Conservation (phyloP, 768 basidiomycete species). For the Macrocybe gigantea region DNA sequence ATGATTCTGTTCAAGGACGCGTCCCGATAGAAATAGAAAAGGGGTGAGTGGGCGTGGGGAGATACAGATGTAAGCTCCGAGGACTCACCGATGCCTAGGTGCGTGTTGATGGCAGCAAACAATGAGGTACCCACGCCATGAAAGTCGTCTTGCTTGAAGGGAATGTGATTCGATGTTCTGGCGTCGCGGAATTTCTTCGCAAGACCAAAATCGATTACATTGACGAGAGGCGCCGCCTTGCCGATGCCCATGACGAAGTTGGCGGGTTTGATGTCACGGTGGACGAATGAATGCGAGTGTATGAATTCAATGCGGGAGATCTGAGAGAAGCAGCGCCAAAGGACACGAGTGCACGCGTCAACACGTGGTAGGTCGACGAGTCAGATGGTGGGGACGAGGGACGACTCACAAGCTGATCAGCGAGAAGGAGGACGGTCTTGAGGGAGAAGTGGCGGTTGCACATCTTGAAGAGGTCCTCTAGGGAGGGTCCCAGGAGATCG, state of each 20-base stretch:
- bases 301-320: slow-evolving; percentile 96
- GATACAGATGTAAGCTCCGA: slow-evolving; percentile 1
- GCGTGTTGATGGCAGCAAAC: slow-evolving; percentile 71
- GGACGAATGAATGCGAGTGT: slow-evolving; percentile 90
- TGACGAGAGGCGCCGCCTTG: slow-evolving; percentile 60
- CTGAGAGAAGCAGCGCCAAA: slow-evolving; percentile 32
- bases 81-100: slow-evolving; percentile 64
- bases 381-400: slow-evolving; percentile 15
- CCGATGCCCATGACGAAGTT: slow-evolving; percentile 94
- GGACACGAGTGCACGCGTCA: slow-evolving; percentile 4
- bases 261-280: slow-evolving; percentile 97
- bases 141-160: slow-evolving; percentile 67
- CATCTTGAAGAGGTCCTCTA: slow-evolving; percentile 84
- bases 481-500: slow-evolving; percentile 87
- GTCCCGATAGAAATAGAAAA: not conserved
- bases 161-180: slow-evolving; percentile 58
- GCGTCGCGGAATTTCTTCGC: slow-evolving; percentile 74
- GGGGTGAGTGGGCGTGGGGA: slow-evolving; percentile 2
- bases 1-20: slow-evolving; percentile 44
- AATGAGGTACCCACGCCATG: slow-evolving; percentile 78
- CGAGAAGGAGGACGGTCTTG: slow-evolving; percentile 89
- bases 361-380: slow-evolving; percentile 7
- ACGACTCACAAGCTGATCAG: slow-evolving; percentile 84
- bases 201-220: slow-evolving; percentile 88
- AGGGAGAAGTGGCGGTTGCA: slow-evolving; percentile 90